Base-by-base conservation (phyloP, 2,329 filamentous ascomycete genomes). In the Paecilomyces fulvus region DNA sequence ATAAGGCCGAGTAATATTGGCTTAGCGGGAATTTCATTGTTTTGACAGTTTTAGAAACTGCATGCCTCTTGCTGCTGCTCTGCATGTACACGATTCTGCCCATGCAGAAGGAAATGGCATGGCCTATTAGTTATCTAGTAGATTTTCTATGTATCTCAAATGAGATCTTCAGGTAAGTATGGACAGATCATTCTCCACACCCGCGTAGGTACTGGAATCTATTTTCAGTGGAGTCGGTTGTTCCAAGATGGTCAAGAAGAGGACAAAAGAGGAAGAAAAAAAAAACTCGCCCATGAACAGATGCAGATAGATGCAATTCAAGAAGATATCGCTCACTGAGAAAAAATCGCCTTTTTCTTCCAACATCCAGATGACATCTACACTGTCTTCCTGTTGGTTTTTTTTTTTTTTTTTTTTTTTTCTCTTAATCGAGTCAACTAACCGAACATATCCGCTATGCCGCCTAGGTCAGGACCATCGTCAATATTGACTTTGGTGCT, bases 381-480 rank as follows among this genome's bases (percentile, higher is more conserved):
- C 17, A 43, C 33, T n/a, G n/a, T 43, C 37, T 43, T 43, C 14
- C n/a, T 17, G n/a, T 17, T 17, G 5, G 4, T n/a, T 5, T 8
- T 6, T 28, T 28, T 28, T 28, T 28, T 28, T n/a, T n/a, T 5
- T 8, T 6, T 28, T 28, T 28, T 28, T 28, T 28, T 28, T 28
- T 28, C 7, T 7, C 5, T 28, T 28, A 28, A 28, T 28, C 25
- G 25, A 28, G 7, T 28, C 25, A 25, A 25, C 66, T 67, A 77
- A 55, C 74, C 74, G 68, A 82, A 81, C 75, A 82, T 78, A 63
- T 80, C 79, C 49, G 78, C 79, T 50, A 82, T 70, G 8, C 78
- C 79, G 25, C 74, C 75, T 48, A 81, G 69, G 67, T 81, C 79
- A 10, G 78, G 77, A 12, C 76, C 75, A 52, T 76, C 73, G 49